Conservation (phyloP, 805 yeast species). For the Peterozyma toletana region DNA sequence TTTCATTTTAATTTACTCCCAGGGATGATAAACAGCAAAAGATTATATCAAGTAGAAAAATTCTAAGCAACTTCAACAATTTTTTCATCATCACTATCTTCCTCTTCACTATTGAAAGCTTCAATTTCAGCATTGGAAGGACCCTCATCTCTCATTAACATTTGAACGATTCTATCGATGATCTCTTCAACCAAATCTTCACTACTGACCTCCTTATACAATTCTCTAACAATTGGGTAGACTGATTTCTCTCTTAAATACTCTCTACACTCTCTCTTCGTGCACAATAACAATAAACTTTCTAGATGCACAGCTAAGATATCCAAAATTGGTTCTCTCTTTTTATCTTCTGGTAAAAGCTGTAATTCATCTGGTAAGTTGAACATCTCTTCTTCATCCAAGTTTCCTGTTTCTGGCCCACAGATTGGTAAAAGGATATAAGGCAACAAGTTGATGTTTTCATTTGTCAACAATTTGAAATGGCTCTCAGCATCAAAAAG, state of each 20-base stretch:
- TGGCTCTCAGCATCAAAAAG: slow-evolving; percentile 76
- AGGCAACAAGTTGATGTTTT: slow-evolving; percentile 67
- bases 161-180: slow-evolving; percentile 80
- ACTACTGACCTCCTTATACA: slow-evolving; percentile 45
- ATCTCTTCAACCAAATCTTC: slow-evolving; percentile 46
- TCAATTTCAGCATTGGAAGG: slow-evolving; percentile 36
- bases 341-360: slow-evolving; percentile 65
- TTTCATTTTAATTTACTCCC: too few relatives aligned
- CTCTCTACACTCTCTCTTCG: slow-evolving; percentile 70
- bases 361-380: slow-evolving; percentile 86
- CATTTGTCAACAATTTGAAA: slow-evolving; percentile 47
- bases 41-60: background rate
- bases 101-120: slow-evolving; percentile 36
- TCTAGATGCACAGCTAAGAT: slow-evolving; percentile 72
- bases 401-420: slow-evolving; percentile 60
- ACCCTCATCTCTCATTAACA: slow-evolving; percentile 88
- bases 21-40: background rate
- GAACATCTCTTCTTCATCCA: slow-evolving; percentile 78
- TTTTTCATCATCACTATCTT: slow-evolving; percentile 42
- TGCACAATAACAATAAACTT: slow-evolving; percentile 68
- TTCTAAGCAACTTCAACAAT: slow-evolving; percentile 43
- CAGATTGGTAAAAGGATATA: slow-evolving; percentile 78
- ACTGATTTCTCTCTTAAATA: slow-evolving; percentile 73
- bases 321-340: slow-evolving; percentile 64
- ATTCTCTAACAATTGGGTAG: slow-evolving; percentile 79